Percentiles rank a stretch among this genome's conserved stretches.
Conservation (phyloP, 1,139 yeast species). For the Geotrichum klebahnii region DNA sequence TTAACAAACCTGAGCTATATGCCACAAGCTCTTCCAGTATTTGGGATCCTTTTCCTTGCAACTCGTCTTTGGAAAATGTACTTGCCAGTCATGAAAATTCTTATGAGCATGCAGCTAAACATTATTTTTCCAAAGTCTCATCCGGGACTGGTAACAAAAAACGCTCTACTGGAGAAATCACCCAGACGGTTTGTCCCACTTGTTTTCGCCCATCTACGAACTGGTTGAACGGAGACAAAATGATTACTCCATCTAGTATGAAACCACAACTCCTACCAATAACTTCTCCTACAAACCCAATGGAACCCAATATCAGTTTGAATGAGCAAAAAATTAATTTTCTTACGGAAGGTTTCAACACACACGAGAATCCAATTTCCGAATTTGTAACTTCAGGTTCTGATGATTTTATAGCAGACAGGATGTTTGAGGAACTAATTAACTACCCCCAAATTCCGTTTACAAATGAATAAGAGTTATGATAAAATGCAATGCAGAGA, state of each 20-base stretch:
- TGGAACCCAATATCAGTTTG: too few relatives aligned
- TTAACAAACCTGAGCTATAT: not conserved
- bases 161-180: not conserved
- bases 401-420: not conserved
- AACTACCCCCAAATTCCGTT: not conserved
- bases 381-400: not conserved
- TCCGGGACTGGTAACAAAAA: too few relatives aligned
- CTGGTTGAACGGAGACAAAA: too few relatives aligned
- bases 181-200: not conserved
- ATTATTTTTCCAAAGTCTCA: not conserved
- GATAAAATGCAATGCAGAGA: too few relatives aligned
- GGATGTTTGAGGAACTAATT: not conserved
- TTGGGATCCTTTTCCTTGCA: constrained; percentile 1
- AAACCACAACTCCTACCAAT: not conserved
- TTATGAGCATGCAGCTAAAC: constrained; percentile 1
- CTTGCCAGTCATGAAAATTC: not conserved
- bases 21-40: not conserved
- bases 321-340: too few relatives aligned
- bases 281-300: too few relatives aligned
- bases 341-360: too few relatives aligned
- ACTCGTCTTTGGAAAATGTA: not conserved
- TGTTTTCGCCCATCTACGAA: not conserved
- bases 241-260: too few relatives aligned
- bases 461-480: not conserved
- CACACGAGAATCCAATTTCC: not conserved